Conservation (phyloP, 768 basidiomycete species). For the Vishniacozyma victoriae region DNA sequence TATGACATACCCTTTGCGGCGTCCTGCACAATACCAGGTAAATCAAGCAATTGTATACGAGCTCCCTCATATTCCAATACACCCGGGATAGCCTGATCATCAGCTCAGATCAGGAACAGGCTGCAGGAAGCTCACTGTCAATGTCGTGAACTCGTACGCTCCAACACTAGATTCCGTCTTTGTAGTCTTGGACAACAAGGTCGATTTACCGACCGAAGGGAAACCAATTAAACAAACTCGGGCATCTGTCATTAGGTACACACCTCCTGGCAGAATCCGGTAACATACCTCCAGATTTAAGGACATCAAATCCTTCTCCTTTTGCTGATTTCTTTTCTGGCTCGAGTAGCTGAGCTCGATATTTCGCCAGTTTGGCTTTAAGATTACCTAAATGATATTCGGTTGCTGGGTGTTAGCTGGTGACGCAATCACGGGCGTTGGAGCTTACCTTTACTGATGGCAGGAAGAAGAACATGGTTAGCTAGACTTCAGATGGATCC, state of each 20-base stretch:
- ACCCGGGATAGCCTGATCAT: constrained; percentile 73
- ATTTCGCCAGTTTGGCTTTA: constrained; percentile 58
- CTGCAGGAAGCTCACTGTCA: constrained; percentile 56
- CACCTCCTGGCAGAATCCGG: too few relatives aligned
- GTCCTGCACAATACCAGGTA: constrained; percentile 79
- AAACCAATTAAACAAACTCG: constrained; percentile 89
- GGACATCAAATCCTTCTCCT: constrained; percentile 84
- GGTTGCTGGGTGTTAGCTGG: constrained; percentile 53
- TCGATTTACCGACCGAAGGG: constrained; percentile 93
- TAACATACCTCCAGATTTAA: constrained; percentile 59
- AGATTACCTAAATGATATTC: constrained; percentile 77
- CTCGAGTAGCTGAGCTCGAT: constrained; percentile 90
- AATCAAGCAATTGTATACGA: constrained; percentile 86
- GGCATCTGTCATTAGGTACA: constrained; percentile 55
- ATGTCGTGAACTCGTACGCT: constrained; percentile 91
- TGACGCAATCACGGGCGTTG: not conserved
- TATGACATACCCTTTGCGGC: constrained; percentile 42
- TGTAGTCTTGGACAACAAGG: constrained; percentile 82
- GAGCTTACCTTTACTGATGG: constrained; percentile 17
- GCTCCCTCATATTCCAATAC: constrained; percentile 94
- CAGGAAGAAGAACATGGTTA: too few relatives aligned
- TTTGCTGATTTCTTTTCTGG: constrained; percentile 71
- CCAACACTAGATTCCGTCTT: constrained; percentile 83
- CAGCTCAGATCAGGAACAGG: not conserved
- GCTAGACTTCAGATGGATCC: not conserved